These are phyloP conservation scores for Umbelopsis sp. DNA, from an alignment of 192 early-diverging fungal genomes.

Conservation along the genomic window DNA sequence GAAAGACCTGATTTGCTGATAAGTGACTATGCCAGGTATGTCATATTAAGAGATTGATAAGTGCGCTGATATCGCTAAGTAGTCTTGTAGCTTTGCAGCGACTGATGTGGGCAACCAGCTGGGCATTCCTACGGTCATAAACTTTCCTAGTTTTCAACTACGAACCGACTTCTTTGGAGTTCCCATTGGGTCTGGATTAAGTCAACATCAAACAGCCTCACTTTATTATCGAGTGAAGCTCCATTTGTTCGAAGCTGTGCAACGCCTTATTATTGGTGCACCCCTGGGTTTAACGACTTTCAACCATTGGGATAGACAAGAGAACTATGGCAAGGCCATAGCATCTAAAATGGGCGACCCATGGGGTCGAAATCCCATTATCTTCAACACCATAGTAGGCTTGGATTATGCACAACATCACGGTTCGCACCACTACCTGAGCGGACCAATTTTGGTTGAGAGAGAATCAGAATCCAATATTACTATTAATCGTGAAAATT, in stretches of 20 bases:
- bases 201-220: background rate
- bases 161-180: background rate
- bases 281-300: background rate
- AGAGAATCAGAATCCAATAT: background rate
- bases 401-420: background rate
- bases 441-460: constrained; percentile 6
- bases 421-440: background rate
- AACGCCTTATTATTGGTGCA: background rate
- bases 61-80: background rate
- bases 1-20: constrained; percentile 5
- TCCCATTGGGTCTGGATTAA: background rate
- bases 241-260: background rate
- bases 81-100: background rate
- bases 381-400: background rate
- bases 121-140: background rate
- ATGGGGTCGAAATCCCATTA: background rate
- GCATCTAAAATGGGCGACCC: background rate
- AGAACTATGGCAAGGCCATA: background rate
- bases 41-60: background rate
- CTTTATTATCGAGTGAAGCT: background rate
- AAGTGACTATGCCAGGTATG: constrained; percentile 12
- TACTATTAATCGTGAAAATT: constrained; percentile 9
- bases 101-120: constrained; percentile 7
- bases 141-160: constrained; percentile 4
- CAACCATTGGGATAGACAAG: constrained; percentile 2